A percentile compares a stretch with the other conserved stretches of the same genome.
Evolutionary conservation across 2,329 filamentous ascomycete species (phyloP).

Genomic region (Penicillium fuscoglaucum): DNA sequence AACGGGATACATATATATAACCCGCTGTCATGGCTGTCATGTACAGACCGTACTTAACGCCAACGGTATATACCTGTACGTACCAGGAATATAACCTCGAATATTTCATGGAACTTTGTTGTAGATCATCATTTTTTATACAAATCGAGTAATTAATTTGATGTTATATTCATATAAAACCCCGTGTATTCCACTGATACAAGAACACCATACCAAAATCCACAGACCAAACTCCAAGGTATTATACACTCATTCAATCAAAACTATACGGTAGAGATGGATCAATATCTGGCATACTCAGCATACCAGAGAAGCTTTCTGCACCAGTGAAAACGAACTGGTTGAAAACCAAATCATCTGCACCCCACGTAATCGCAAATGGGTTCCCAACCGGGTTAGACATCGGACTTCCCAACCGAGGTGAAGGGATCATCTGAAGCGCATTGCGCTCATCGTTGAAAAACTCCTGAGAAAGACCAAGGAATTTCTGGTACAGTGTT

Average conservation of each 20-base stretch:
- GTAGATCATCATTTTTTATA: not conserved
- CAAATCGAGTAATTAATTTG: not conserved
- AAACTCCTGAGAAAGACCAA: conserved; percentile 14
- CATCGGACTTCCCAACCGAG: not conserved
- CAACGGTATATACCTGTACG: conserved; percentile 8
- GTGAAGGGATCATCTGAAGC: not conserved
- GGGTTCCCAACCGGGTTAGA: not conserved
- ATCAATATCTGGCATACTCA: not conserved
- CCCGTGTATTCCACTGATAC: not conserved
- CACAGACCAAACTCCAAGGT: not conserved
- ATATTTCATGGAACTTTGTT: not conserved
- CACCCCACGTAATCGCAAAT: not conserved
- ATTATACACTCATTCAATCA: not conserved
- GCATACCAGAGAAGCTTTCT: not conserved
- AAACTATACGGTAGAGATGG: not conserved
- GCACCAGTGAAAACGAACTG: not conserved
- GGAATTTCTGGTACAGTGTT: conserved; percentile 19
- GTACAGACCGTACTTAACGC: conserved; percentile 3
- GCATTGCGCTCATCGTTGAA: conserved; percentile 7
- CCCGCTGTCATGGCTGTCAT: conserved; percentile 1
- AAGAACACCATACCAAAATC: not conserved
- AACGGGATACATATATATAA: conserved; percentile 8
- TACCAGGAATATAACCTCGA: not conserved
- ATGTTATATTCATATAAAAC: not conserved
- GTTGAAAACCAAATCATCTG: not conserved